Base-by-base conservation (phyloP, 2,329 filamentous ascomycete species). In the Arthroderma sp. region DNA sequence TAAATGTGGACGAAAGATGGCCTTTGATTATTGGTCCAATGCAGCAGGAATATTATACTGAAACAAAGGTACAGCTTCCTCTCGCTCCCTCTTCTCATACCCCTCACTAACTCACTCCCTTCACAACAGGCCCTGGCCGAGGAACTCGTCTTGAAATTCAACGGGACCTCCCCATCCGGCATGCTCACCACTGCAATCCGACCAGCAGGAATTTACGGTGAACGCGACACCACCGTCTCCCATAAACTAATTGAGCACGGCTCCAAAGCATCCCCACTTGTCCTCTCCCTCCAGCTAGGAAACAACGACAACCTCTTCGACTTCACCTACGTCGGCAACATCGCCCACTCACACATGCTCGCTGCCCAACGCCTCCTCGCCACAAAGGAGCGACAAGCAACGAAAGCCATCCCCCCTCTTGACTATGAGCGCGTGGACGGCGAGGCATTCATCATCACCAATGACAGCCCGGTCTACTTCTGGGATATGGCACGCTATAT, bases 391-490 rank as follows among this genome's bases (percentile, higher is more conserved):
- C 59, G 64, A 10, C 50, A 55, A 44, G 67, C 73, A n/a, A 47
- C 58, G 32, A 61, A 62, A 40, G 64, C 69, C 44, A 79, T 75
- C 15, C 70, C 72, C 0, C 79, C 79, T n/a, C 72, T 85, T 33
- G 78, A 83, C 63, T 67, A 78, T 64, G 82, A 86, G 67, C 74
- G 73, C 47, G 78, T 88, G 41, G 84, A 88, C 60, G 91, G 89
- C 47, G 81, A 95, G 62, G 80, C 80, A 42, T 89, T 96, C 69
- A 80, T 94, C 66, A 77, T 96, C 57, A 91, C 86, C 47, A 96
- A 96, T 62, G 85, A 87, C 64, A 72, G 78, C 53, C 89, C 89
- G 4, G 72, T 93, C 15, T 89, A 89, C 61, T 93, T 94, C 64
- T 93, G 91, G 79, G 86, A 94, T 63, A 83, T 93, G 59, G 78